Evolutionary conservation across 2,329 filamentous ascomycete species (phyloP), one percentile per base, ranked within the genome.

Genomic region (Aspergillus arachidicola): DNA sequence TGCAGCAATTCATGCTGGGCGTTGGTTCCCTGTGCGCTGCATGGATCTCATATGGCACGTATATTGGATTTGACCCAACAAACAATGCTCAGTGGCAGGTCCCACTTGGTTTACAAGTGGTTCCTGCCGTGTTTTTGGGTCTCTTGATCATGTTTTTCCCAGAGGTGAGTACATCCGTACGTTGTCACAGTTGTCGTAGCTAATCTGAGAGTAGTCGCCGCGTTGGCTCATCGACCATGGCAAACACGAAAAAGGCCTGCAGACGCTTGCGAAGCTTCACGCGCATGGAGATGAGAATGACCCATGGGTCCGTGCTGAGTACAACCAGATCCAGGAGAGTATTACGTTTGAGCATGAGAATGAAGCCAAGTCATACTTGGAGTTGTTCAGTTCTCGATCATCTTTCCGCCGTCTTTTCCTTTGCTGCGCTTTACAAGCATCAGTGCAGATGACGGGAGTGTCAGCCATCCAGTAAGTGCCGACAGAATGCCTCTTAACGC

Each of bases 1-100:
- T 94, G 4, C 91, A 94, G 75, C 91, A 94, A 71, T 93, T 94
- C 73, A 94, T 94, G 91, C 76, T 94, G 58, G 91, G 91, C 1
- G 85, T 94, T 32, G 92, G 92, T 61, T 82, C 90, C 19, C 84
- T 95, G 1, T 79, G 88, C 19, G 91, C 92, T 0, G 84, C 87
- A 0, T 93, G 91, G 91, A 87, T 91, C 55, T 88, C 87, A 0
- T 94, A 89, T 65, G 91, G 88, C 51, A 83, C 82, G 4, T 86
- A 86, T 66, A 79, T 83, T 46, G 81, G 82, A 19, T 85, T 87
- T 63, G 68, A 76, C 1, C 71, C 77, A 1, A 76, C 71, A 57
- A 80, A 84, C 69, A 75, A 79, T 68, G 81, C 80, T 12, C 86
- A 88, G 73, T 89, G 88, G 88, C 83, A 87, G 26, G 77, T 90